Percentiles rank a stretch among this genome's conserved stretches.
Conservation (phyloP, 1,284 basidiomycete genomes). For the Schizophyllum amplum region DNA sequence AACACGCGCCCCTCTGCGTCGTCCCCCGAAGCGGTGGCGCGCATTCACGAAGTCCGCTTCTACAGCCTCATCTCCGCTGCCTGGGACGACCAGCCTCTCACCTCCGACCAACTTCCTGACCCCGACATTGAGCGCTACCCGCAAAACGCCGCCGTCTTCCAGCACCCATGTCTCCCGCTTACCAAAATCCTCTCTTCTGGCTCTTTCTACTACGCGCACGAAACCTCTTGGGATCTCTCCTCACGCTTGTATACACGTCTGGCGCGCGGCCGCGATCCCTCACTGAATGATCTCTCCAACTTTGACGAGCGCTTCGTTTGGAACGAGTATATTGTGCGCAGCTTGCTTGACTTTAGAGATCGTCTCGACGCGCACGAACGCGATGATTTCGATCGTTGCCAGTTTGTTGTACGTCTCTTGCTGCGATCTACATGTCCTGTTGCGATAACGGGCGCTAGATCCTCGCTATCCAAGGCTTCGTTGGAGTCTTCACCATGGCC, state of each 20-base stretch:
- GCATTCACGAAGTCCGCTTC: constrained; percentile 74
- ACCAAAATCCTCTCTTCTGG: constrained; percentile 89
- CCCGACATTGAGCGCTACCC: constrained; percentile 44
- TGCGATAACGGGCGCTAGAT: constrained; percentile 36
- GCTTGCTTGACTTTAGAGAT: constrained; percentile 75
- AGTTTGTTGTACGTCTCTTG: constrained; percentile 62
- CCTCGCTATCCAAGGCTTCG: constrained; percentile 92
- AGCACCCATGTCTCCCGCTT: constrained; percentile 87
- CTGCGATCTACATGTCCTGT: constrained; percentile 19
- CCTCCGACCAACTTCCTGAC: constrained; percentile 23
- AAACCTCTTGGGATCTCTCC: constrained; percentile 84
- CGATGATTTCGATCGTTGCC: constrained; percentile 64
- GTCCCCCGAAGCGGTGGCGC: constrained; percentile 54
- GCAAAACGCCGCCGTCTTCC: constrained; percentile 57
- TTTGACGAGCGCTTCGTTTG: constrained; percentile 84
- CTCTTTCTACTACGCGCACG: constrained; percentile 87
- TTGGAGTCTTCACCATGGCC: constrained; percentile 64
- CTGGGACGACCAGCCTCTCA: constrained; percentile 44
- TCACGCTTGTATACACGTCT: constrained; percentile 68
- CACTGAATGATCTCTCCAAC: constrained; percentile 40
- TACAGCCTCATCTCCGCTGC: constrained; percentile 61
- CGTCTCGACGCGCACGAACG: constrained; percentile 63
- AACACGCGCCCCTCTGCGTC: constrained; percentile 59
- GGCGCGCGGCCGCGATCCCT: constrained; percentile 31
- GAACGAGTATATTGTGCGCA: constrained; percentile 79